Percentiles rank a stretch among this genome's conserved stretches.
phyloP scores from a whole-genome alignment of 2,329 filamentous ascomycete species.

The Neonectria faginata region DNA sequence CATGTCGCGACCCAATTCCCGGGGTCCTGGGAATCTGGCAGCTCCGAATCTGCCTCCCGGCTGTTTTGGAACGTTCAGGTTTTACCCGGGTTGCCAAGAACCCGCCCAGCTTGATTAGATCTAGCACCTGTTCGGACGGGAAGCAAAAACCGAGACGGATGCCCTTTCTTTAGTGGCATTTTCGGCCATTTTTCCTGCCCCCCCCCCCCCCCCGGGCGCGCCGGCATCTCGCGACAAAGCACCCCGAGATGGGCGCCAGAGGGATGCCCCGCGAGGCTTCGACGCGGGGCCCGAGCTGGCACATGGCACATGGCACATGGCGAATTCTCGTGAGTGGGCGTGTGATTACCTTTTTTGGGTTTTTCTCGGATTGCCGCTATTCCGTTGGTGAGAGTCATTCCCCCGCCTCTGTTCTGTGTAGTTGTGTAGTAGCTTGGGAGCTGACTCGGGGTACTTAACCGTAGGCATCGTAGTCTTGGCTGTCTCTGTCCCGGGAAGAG shows the following conservation, averaged over 20 bases:
- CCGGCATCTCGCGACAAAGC: slow-evolving; percentile 43
- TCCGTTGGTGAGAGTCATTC: background rate
- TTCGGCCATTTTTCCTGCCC: slow-evolving; percentile 11
- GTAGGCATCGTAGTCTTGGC: background rate
- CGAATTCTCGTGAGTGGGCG: slow-evolving; percentile 1
- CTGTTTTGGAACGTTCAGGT: background rate
- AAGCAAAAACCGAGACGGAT: too few relatives aligned
- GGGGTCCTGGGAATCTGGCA: background rate
- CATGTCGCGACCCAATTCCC: background rate
- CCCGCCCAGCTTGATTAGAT: background rate
- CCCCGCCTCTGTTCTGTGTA: background rate
- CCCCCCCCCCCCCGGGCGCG: slow-evolving; percentile 26
- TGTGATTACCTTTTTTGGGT: background rate
- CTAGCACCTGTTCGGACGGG: background rate
- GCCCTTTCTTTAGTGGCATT: background rate
- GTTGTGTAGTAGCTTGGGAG: background rate
- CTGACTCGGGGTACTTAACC: background rate
- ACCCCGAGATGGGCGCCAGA: slow-evolving; percentile 34
- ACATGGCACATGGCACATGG: slow-evolving; percentile 1
- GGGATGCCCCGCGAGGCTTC: background rate
- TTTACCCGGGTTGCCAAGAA: background rate
- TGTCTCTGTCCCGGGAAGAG: background rate
- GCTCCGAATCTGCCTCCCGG: background rate
- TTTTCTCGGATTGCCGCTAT: background rate
- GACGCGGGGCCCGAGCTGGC: slow-evolving; percentile 2